phyloP scores from a whole-genome alignment of 352 stramenopile genomes.

The Globisporangium canariense region DNA sequence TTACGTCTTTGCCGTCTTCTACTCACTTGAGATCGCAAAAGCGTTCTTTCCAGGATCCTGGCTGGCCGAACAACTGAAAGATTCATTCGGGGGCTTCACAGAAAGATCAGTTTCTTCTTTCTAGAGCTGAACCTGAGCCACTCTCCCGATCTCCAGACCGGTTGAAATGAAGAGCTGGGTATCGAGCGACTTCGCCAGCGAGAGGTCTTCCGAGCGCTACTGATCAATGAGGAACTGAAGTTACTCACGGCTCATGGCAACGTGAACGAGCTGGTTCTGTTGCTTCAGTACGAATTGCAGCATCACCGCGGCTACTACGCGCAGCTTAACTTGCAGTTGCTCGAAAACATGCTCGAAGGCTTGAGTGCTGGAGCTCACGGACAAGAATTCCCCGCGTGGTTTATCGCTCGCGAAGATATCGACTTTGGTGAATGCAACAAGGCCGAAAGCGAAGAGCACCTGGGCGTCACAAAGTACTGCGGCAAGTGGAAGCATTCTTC shows the following conservation, averaged over 20 bases:
- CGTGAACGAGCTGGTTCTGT: background rate
- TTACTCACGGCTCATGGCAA: background rate
- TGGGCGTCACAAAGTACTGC: background rate
- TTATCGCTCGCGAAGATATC: background rate
- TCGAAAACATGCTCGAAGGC: background rate
- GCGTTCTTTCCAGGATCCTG: background rate
- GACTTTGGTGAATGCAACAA: constrained; percentile 1
- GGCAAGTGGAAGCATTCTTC: background rate
- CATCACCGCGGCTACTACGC: background rate
- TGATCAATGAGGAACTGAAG: background rate
- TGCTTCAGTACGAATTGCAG: constrained; percentile 4
- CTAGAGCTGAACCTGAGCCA: background rate
- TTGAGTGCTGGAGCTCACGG: background rate
- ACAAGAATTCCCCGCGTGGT: background rate
- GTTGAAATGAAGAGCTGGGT: background rate
- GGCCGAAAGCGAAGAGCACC: background rate
- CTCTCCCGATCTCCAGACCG: background rate
- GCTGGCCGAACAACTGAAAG: background rate
- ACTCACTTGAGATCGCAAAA: background rate
- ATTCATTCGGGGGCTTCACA: background rate
- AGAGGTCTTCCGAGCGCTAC: background rate
- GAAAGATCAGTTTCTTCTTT: background rate
- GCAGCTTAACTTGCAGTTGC: background rate
- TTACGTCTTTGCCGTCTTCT: background rate
- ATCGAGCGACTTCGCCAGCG: background rate